Evolutionary conservation across 2,329 filamentous ascomycete genomes (phyloP).

Genomic region (Fonsecaea erecta): DNA sequence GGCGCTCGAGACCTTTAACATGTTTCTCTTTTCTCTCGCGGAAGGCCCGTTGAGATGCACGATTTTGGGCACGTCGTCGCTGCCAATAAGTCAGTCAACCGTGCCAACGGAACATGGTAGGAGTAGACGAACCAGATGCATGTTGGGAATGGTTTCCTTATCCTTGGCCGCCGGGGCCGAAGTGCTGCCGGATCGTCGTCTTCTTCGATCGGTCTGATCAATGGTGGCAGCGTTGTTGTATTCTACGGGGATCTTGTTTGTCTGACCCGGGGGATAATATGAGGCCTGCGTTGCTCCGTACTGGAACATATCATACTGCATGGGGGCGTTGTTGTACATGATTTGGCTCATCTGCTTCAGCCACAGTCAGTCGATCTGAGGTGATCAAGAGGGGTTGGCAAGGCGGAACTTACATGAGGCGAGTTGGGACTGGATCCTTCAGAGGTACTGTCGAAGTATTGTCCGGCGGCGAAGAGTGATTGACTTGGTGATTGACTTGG

Average conservation of each 20-base stretch:
- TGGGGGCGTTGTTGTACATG: constrained; percentile 29
- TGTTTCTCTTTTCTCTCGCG: constrained; percentile 94
- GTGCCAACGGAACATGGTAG: constrained; percentile 1
- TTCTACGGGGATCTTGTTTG: constrained; percentile 38
- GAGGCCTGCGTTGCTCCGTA: constrained; percentile 32
- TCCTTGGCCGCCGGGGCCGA: constrained; percentile 32
- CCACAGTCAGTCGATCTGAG: constrained; percentile 7
- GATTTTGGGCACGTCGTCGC: constrained; percentile 95
- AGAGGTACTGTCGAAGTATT: constrained; percentile 38
- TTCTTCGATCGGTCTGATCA: constrained; percentile 37
- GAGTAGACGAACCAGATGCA: constrained; percentile 39
- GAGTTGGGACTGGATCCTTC: constrained; percentile 38
- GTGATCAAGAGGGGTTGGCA: not conserved
- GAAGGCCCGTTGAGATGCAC: constrained; percentile 90
- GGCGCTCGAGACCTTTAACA: constrained; percentile 79
- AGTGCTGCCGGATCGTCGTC: constrained; percentile 33
- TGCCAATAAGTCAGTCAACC: constrained; percentile 45
- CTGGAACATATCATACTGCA: constrained; percentile 36
- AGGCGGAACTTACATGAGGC: constrained; percentile 34
- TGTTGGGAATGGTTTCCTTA: constrained; percentile 39
- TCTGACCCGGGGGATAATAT: constrained; percentile 29
- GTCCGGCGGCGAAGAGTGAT: constrained; percentile 34
- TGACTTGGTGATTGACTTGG: constrained; percentile 35
- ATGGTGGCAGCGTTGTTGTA: constrained; percentile 37
- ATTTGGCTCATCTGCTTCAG: constrained; percentile 35